A percentile compares a stretch with the other conserved stretches of the same genome.
Evolutionary conservation across 2,329 filamentous ascomycete species (phyloP).

Genomic region (Metarhizium brunneum): DNA sequence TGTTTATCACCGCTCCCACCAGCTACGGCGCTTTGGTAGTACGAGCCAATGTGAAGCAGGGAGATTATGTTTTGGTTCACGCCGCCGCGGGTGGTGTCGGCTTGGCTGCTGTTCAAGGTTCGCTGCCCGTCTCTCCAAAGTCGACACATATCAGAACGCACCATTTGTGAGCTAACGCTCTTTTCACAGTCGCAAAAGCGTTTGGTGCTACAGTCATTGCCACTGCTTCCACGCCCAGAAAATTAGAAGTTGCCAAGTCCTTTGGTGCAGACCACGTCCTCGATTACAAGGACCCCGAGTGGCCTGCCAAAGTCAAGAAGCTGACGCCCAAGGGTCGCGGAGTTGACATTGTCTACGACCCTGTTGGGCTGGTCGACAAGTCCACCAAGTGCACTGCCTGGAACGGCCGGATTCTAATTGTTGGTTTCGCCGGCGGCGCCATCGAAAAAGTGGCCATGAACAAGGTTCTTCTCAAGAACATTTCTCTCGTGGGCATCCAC

Average conservation of each 20-base stretch:
- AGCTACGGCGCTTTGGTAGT: constrained; percentile 76
- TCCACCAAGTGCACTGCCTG: constrained; percentile 88
- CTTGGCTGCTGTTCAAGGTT: constrained; percentile 74
- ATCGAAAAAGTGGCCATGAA: constrained; percentile 94
- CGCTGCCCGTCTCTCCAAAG: constrained; percentile 5
- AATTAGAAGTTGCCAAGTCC: constrained; percentile 65
- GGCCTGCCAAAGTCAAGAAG: constrained; percentile 63
- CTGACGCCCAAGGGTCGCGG: constrained; percentile 63
- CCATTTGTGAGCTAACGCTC: background rate
- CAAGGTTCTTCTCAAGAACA: constrained; percentile 87
- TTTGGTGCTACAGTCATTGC: constrained; percentile 88
- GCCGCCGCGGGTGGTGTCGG: constrained; percentile 90
- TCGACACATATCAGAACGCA: too few relatives aligned
- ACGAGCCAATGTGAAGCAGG: constrained; percentile 65
- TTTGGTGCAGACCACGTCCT: constrained; percentile 82
- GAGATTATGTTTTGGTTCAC: constrained; percentile 84
- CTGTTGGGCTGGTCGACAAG: constrained; percentile 79
- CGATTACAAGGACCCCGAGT: constrained; percentile 59
- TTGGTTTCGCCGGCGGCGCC: constrained; percentile 66
- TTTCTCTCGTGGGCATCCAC: constrained; percentile 78
- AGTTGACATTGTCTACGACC: constrained; percentile 92
- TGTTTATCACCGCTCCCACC: constrained; percentile 89
- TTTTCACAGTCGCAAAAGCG: constrained; percentile 65
- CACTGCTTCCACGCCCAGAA: constrained; percentile 72
- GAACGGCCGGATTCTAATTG: constrained; percentile 81